Evolutionary conservation across 2,329 filamentous ascomycete genomes (phyloP).

Genomic region (Neofusicoccum ribis): DNA sequence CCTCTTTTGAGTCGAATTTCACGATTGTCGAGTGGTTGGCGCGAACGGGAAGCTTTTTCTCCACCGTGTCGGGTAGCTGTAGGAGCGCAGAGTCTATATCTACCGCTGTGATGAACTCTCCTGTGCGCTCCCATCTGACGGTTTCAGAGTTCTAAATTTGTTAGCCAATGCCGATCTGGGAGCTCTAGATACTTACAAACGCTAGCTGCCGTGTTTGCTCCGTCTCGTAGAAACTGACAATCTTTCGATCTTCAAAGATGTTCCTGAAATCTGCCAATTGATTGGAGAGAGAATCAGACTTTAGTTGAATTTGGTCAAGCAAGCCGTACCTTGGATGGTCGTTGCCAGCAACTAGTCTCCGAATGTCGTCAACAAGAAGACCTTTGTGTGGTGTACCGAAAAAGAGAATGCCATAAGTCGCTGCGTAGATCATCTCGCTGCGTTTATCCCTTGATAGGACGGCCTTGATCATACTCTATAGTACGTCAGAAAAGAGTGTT

Average conservation of each 20-base stretch:
- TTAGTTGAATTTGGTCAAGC: background rate
- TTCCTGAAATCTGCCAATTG: slow-evolving; percentile 32
- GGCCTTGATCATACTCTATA: background rate
- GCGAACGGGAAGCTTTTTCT: slow-evolving; percentile 26
- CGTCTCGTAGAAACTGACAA: slow-evolving; percentile 34
- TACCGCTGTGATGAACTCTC: background rate
- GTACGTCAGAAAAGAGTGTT: no score
- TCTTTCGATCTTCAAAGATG: slow-evolving; percentile 29
- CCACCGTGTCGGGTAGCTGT: slow-evolving; percentile 24
- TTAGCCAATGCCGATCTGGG: background rate
- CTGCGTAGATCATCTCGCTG: background rate
- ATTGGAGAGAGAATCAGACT: slow-evolving; percentile 15
- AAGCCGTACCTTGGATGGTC: background rate
- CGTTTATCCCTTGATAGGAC: background rate
- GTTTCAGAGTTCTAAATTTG: background rate
- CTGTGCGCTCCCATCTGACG: background rate
- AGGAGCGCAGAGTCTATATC: background rate
- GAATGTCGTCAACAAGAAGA: background rate
- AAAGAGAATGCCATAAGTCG: background rate
- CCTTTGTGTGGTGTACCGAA: background rate
- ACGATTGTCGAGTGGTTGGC: slow-evolving; percentile 29
- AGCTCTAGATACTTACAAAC: slow-evolving; percentile 16
- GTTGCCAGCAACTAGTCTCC: background rate
- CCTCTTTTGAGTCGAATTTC: slow-evolving; percentile 26
- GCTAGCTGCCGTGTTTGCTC: slow-evolving; percentile 26